Evolutionary conservation across 106 monocot species (phyloP).

Genomic region (Acorus calamus): DNA sequence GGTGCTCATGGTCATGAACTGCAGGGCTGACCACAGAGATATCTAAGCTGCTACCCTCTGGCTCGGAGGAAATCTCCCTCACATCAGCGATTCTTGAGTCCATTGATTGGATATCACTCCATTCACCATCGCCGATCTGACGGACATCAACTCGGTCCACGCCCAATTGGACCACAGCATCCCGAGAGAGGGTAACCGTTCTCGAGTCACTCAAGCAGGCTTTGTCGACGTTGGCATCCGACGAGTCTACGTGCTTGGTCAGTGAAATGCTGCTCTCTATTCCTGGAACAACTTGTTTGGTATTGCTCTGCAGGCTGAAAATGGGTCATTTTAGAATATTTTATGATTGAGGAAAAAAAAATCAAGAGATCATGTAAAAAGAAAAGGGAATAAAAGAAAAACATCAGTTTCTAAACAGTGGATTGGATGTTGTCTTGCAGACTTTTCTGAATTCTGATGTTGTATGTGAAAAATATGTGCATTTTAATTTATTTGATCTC

Average conservation of each 20-base stretch:
- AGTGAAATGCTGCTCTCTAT: conserved; percentile 23
- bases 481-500: too few relatives aligned
- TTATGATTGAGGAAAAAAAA: neutral
- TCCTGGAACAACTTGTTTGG: conserved; percentile 68
- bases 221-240: conserved; percentile 80
- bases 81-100: conserved; percentile 58
- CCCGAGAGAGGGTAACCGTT: conserved; percentile 19
- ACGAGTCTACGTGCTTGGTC: conserved; percentile 69
- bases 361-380: neutral
- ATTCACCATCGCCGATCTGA: conserved; percentile 38
- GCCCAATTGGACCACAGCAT: conserved; percentile 27
- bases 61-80: conserved; percentile 61
- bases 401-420: too few relatives aligned
- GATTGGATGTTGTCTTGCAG: too few relatives aligned
- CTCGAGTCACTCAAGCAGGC: conserved; percentile 72
- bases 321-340: neutral
- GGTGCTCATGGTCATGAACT: conserved; percentile 25
- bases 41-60: conserved; percentile 59
- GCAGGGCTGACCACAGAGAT: conserved; percentile 43
- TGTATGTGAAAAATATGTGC: too few relatives aligned
- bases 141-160: conserved; percentile 47
- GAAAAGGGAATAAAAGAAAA: too few relatives aligned
- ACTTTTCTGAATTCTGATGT: too few relatives aligned
- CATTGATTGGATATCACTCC: conserved; percentile 42
- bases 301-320: conserved; percentile 59